Evolutionary conservation across 2,329 filamentous ascomycete genomes (phyloP), one percentile per base, ranked within the genome.

Genomic region (Talaromyces sp.): DNA sequence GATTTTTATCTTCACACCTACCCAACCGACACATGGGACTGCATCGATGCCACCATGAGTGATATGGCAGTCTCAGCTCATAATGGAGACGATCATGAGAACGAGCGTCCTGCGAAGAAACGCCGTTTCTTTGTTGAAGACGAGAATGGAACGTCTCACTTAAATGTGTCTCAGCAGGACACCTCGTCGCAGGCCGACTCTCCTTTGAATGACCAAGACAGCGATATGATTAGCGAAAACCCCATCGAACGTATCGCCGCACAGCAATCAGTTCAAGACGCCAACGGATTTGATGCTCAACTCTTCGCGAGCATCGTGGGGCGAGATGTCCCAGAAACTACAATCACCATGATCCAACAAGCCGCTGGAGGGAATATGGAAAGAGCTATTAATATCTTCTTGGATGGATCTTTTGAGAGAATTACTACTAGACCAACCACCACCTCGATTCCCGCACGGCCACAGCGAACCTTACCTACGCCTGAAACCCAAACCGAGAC

Each of bases 321-420:
- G 33, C 80, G 83, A 63, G 71, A 80, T 41, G 75, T 87, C 3
- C 72, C 82, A 7, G 54, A 69, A 5, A 72, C 79, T 16, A 80
- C 79, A 0, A 71, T 88, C 31, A 68, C 77, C 27, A 82, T 76
- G 59, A 77, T 89, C 54, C 82, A 82, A 67, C 72, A 79, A 39
- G 79, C 72, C 8, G 82, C 84, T 60, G 82, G 80, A 45, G 80
- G 81, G 66, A 79, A 87, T 72, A 77, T 88, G 27, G 83, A 88
- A 72, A 79, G 81, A 70, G 86, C 87, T 52, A 85, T 89, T 69
- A 88, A 89, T 72, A 80, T 88, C 66, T 89, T 86, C 70, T 81
- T 88, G 43, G 87, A 89, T 70, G 87, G 87, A 24, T 87, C 86
- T 6, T 88, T 85, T 86, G 83, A 82, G 67, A 76, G 75, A 11